Conservation (phyloP, 1,284 basidiomycete genomes). For the Sutorius eximius region DNA sequence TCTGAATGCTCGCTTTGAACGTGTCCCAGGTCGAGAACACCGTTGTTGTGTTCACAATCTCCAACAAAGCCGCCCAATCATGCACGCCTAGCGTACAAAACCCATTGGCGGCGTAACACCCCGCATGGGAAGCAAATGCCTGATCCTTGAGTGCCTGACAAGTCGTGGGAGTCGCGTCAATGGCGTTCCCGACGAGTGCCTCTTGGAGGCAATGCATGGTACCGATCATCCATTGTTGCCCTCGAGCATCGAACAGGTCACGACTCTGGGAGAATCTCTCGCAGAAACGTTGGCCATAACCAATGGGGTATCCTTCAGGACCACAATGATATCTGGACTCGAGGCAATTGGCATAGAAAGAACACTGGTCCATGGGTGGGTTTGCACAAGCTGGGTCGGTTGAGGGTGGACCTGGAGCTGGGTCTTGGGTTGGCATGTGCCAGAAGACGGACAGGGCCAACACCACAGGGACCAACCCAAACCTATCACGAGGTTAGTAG, state of each 20-base stretch:
- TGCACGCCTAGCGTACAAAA: slow-evolving; percentile 38
- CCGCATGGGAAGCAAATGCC: slow-evolving; percentile 43
- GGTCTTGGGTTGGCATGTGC: neutral
- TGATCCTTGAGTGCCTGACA: slow-evolving; percentile 37
- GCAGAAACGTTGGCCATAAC: slow-evolving; percentile 42
- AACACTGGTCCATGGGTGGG: slow-evolving; percentile 41
- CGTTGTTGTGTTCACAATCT: slow-evolving; percentile 36
- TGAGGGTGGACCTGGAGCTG: slow-evolving; percentile 16
- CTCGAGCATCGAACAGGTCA: slow-evolving; percentile 30
- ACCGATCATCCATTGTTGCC: slow-evolving; percentile 43
- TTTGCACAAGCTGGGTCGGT: slow-evolving; percentile 32
- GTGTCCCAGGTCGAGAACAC: slow-evolving; percentile 28
- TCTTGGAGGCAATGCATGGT: slow-evolving; percentile 49
- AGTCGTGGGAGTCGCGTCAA: slow-evolving; percentile 24
- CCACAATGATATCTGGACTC: slow-evolving; percentile 46
- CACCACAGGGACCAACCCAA: neutral
- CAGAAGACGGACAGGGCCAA: neutral
- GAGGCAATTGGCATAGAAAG: slow-evolving; percentile 46
- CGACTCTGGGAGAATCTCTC: slow-evolving; percentile 37
- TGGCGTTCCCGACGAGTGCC: slow-evolving; percentile 40
- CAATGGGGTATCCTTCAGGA: slow-evolving; percentile 42
- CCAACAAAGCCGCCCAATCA: slow-evolving; percentile 40
- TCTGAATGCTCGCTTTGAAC: slow-evolving; percentile 12
- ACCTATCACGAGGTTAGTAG: neutral
- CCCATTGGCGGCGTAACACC: slow-evolving; percentile 42